phyloP scores from a whole-genome alignment of 306 rosid species.

The Vicia sativa region DNA sequence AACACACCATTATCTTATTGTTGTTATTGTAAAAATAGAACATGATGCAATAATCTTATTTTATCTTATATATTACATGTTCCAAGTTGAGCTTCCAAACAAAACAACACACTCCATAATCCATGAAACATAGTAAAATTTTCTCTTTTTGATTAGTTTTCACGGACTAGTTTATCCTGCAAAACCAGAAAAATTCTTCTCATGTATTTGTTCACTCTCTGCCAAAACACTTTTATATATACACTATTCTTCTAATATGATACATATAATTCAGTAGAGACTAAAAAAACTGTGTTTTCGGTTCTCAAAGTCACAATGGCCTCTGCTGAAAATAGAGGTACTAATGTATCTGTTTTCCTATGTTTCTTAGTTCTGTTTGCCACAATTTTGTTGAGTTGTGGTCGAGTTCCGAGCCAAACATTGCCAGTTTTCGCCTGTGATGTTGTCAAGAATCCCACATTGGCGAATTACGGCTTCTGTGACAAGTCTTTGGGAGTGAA shows the following conservation, averaged over 20 bases:
- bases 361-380: slow-evolving; percentile 29
- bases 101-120: too few relatives aligned
- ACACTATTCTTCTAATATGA: neutral
- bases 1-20: too few relatives aligned
- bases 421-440: slow-evolving; percentile 69
- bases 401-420: slow-evolving; percentile 49
- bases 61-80: too few relatives aligned
- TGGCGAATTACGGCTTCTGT: slow-evolving; percentile 58
- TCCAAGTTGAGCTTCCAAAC: too few relatives aligned
- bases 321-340: too few relatives aligned
- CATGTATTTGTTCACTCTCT: neutral
- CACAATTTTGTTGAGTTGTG: slow-evolving; percentile 5
- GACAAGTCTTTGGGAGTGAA: slow-evolving; percentile 45
- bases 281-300: too few relatives aligned
- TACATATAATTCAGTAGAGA: slow-evolving; percentile 1
- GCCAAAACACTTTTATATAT: slow-evolving; percentile 40
- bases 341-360: slow-evolving; percentile 51
- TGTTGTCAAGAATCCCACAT: slow-evolving; percentile 42
- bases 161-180: too few relatives aligned
- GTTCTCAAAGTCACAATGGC: slow-evolving; percentile 46
- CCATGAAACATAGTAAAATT: too few relatives aligned
- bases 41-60: too few relatives aligned
- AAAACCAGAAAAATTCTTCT: too few relatives aligned
- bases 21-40: too few relatives aligned
- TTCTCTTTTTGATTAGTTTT: too few relatives aligned